Evolutionary conservation across 768 basidiomycete species (phyloP).

Genomic region (Crepidotus variabilis): DNA sequence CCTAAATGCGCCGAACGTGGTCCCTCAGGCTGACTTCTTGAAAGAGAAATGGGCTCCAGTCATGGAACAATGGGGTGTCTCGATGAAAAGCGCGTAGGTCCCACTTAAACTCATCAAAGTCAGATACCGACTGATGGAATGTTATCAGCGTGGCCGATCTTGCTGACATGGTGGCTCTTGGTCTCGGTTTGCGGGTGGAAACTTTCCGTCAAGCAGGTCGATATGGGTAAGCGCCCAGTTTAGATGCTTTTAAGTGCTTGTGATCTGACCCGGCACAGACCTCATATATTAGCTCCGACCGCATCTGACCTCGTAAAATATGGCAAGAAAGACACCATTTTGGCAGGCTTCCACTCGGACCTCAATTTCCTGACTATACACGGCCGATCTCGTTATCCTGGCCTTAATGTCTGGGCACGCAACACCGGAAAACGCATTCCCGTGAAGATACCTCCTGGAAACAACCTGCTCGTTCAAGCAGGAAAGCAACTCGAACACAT

Average conservation of each 20-base stretch:
- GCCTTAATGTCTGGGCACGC: conserved; percentile 91
- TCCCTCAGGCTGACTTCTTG: conserved; percentile 60
- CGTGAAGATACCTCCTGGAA: conserved; percentile 79
- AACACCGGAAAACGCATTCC: conserved; percentile 89
- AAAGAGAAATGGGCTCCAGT: conserved; percentile 60
- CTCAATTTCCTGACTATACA: conserved; percentile 94
- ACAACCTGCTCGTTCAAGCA: conserved; percentile 87
- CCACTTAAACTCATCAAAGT: background rate
- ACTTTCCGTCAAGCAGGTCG: conserved; percentile 74
- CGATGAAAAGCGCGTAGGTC: conserved; percentile 85
- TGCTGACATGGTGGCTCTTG: conserved; percentile 85
- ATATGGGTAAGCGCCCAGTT: conserved; percentile 54
- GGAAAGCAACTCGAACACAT: conserved; percentile 94
- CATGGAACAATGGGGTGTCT: conserved; percentile 84
- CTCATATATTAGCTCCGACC: conserved; percentile 90
- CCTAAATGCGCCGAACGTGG: conserved; percentile 78
- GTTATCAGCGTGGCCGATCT: conserved; percentile 72
- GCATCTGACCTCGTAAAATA: conserved; percentile 87
- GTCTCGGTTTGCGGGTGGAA: conserved; percentile 69
- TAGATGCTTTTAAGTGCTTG: background rate
- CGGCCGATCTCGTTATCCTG: conserved; percentile 82
- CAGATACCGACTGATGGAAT: background rate
- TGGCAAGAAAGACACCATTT: conserved; percentile 73
- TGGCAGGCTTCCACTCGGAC: conserved; percentile 93
- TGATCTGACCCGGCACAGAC: conserved; percentile 32